Conservation (phyloP, 108 stramenopile species). For the Cyclotella cryptica region DNA sequence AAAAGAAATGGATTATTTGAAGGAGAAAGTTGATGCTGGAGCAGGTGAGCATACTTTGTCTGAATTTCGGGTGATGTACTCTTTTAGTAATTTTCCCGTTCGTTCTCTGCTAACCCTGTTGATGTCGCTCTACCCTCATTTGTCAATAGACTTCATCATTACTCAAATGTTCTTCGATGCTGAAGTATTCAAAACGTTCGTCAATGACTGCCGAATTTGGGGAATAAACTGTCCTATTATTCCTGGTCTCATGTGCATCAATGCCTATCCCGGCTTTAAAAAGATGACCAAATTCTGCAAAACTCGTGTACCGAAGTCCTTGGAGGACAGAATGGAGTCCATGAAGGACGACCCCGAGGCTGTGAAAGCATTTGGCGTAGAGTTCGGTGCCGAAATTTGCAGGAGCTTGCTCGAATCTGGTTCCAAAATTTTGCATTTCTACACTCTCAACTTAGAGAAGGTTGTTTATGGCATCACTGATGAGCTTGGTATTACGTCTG, state of each 20-base stretch:
- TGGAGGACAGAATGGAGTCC: constrained; percentile 86
- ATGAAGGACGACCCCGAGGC: constrained; percentile 91
- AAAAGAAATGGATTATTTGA: constrained; percentile 96
- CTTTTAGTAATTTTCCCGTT: neutral
- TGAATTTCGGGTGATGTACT: neutral
- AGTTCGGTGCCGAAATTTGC: constrained; percentile 92
- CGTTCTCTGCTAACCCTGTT: neutral
- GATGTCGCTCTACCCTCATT: constrained; percentile 13
- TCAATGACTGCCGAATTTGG: constrained; percentile 88
- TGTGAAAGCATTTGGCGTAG: constrained; percentile 92
- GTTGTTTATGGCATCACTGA: constrained; percentile 94
- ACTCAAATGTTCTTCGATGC: constrained; percentile 99
- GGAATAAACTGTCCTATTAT: constrained; percentile 96
- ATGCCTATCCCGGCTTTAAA: constrained; percentile 95
- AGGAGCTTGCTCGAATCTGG: constrained; percentile 78
- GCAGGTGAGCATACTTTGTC: constrained; percentile 66
- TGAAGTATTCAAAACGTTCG: constrained; percentile 91
- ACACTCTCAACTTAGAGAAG: constrained; percentile 97
- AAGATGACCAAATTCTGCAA: constrained; percentile 99
- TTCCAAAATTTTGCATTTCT: constrained; percentile 94
- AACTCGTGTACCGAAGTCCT: constrained; percentile 92
- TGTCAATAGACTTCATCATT: constrained; percentile 90
- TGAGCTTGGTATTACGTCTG: constrained; percentile 62
- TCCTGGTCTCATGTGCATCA: constrained; percentile 99
- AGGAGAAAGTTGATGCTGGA: constrained; percentile 94